Conservation (phyloP, 768 basidiomycete genomes). For the Calvatia gigantea region DNA sequence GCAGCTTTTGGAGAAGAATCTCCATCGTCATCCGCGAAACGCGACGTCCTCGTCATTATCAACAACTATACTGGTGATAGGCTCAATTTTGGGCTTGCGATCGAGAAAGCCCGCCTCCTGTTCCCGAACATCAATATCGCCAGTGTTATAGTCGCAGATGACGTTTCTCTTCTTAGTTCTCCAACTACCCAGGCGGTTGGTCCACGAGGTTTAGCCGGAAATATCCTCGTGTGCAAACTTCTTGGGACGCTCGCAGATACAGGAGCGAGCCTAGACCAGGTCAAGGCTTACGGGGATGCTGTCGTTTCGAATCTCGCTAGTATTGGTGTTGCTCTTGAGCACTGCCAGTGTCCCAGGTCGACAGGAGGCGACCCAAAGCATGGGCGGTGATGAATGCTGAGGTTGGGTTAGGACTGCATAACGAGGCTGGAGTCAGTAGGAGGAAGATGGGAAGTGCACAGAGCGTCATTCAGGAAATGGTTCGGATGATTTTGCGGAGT, state of each 20-base stretch:
- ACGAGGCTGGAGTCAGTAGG: conserved; percentile 43
- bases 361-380: conserved; percentile 16
- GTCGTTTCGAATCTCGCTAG: conserved; percentile 29
- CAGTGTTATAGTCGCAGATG: conserved; percentile 52
- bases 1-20: conserved; percentile 30
- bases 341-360: conserved; percentile 58
- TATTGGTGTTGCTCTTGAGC: conserved; percentile 44
- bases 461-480: conserved; percentile 28
- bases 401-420: conserved; percentile 54
- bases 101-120: conserved; percentile 43
- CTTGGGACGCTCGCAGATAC: conserved; percentile 45
- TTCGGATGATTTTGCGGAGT: conserved; percentile 38
- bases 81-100: conserved; percentile 56
- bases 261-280: conserved; percentile 30
- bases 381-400: conserved; percentile 33
- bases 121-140: conserved; percentile 30
- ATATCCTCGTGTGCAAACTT: conserved; percentile 53
- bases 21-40: conserved; percentile 5
- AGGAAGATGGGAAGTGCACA: conserved; percentile 32
- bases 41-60: conserved; percentile 36
- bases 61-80: conserved; percentile 55
- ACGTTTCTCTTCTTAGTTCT: conserved; percentile 40
- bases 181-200: conserved; percentile 34
- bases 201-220: conserved; percentile 44
- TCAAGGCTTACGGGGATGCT: conserved; percentile 32